phyloP scores from a whole-genome alignment of 306 rosid species.

The Fagus sylvatica region DNA sequence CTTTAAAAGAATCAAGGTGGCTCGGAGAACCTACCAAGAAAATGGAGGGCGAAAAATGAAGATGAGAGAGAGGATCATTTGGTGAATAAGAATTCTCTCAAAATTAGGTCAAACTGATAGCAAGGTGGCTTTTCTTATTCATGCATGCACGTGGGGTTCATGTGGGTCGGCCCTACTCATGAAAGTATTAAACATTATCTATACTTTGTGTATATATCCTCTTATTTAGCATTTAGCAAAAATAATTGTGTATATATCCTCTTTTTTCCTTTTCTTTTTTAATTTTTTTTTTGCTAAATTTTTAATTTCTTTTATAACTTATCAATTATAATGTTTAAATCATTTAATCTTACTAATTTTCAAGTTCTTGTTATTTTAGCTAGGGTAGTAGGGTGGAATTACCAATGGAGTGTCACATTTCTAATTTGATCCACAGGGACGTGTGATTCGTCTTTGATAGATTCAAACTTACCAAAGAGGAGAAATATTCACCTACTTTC shows the following conservation, averaged over 20 bases:
- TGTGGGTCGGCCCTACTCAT: constrained; percentile 16
- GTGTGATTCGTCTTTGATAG: too few relatives aligned
- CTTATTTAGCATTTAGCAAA: neutral
- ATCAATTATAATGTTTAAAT: neutral
- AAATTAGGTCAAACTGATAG: neutral
- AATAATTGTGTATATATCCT: neutral
- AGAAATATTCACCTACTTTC: too few relatives aligned
- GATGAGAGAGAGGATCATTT: neutral
- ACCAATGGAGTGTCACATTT: neutral
- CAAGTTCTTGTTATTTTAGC: neutral
- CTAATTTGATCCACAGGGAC: too few relatives aligned
- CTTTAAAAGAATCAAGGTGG: neutral
- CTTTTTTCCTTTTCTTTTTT: neutral
- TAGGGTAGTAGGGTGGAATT: neutral
- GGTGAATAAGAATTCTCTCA: neutral
- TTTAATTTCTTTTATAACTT: neutral
- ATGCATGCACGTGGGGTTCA: constrained; percentile 18
- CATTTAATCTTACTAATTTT: neutral
- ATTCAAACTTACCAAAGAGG: too few relatives aligned
- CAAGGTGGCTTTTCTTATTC: constrained; percentile 12
- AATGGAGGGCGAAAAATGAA: neutral
- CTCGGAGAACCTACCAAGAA: neutral
- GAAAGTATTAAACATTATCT: constrained; percentile 5
- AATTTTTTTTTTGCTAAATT: neutral
- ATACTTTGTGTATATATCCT: neutral